phyloP scores from a whole-genome alignment of 352 stramenopile species.

The Pythium coloratum region DNA sequence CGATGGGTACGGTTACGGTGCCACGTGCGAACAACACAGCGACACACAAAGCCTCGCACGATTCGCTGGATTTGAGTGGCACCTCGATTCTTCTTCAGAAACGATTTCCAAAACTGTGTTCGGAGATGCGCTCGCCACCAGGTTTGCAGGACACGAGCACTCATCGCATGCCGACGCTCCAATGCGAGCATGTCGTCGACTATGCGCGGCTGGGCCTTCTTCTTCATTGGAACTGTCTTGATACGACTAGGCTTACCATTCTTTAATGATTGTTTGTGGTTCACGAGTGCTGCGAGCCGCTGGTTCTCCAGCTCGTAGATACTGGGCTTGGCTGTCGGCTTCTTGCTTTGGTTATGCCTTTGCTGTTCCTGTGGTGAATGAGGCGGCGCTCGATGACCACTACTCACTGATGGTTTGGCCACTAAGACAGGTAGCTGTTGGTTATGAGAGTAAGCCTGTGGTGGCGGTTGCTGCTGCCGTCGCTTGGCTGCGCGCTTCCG shows the following conservation, averaged over 20 bases:
- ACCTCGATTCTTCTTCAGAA: constrained; percentile 42
- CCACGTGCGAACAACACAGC: constrained; percentile 49
- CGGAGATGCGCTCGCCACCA: constrained; percentile 56
- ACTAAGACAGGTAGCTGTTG: constrained; percentile 11
- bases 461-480: constrained; percentile 1
- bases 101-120: constrained; percentile 45
- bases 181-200: constrained; percentile 74
- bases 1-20: constrained; percentile 50
- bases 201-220: constrained; percentile 55
- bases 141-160: constrained; percentile 45
- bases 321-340: constrained; percentile 18
- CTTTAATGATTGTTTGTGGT: constrained; percentile 4
- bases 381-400: not conserved
- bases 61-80: constrained; percentile 57
- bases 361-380: constrained; percentile 36
- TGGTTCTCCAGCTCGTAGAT: constrained; percentile 71
- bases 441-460: not conserved
- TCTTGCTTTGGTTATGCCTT: constrained; percentile 14
- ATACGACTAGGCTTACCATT: constrained; percentile 38
- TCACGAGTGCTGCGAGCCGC: constrained; percentile 35
- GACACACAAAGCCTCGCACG: constrained; percentile 51
- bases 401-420: not conserved
- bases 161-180: constrained; percentile 54
- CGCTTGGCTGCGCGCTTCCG: constrained; percentile 13
- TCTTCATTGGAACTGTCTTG: constrained; percentile 22